These are phyloP conservation scores for Neurospora sp. DNA, from an alignment of 495 filamentous ascomycete genomes.

Conservation along the genomic window DNA sequence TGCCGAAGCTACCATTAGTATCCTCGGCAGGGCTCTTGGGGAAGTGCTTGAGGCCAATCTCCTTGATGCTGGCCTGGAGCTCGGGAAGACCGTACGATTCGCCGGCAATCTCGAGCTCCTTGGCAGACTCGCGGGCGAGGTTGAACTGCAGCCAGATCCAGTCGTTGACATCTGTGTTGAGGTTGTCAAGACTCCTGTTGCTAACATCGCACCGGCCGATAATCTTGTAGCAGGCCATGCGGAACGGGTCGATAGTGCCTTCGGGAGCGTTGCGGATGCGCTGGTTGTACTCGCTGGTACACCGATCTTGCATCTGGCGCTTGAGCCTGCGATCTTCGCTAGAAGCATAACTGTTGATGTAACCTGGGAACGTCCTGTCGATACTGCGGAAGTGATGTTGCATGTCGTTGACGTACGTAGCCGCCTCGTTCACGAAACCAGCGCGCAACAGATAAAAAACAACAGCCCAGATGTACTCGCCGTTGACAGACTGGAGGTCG, in stretches of 20 bases:
- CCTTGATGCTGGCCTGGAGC: conserved; percentile 69
- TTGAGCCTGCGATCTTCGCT: conserved; percentile 63
- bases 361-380: conserved; percentile 83
- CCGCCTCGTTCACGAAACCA: conserved; percentile 75
- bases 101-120: conserved; percentile 70
- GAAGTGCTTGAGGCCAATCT: conserved; percentile 87
- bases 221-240: conserved; percentile 96
- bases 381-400: conserved; percentile 70
- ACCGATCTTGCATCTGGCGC: conserved; percentile 69
- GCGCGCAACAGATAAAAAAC: conserved; percentile 87
- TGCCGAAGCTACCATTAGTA: conserved; percentile 66
- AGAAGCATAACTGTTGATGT: conserved; percentile 68
- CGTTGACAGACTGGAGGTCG: conserved; percentile 61
- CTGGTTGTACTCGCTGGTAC: conserved; percentile 81
- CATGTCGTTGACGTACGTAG: conserved; percentile 73
- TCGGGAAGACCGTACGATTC: conserved; percentile 85
- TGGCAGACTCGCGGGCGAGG: conserved; percentile 78
- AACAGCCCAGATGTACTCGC: conserved; percentile 85
- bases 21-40: conserved; percentile 55
- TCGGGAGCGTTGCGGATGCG: conserved; percentile 74
- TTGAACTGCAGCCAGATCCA: conserved; percentile 97
- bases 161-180: conserved; percentile 77
- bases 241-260: conserved; percentile 83
- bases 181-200: conserved; percentile 66
- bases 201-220: conserved; percentile 86